Base-by-base conservation (phyloP, 495 filamentous ascomycete genomes). In the Lasiosphaeria ovina region DNA sequence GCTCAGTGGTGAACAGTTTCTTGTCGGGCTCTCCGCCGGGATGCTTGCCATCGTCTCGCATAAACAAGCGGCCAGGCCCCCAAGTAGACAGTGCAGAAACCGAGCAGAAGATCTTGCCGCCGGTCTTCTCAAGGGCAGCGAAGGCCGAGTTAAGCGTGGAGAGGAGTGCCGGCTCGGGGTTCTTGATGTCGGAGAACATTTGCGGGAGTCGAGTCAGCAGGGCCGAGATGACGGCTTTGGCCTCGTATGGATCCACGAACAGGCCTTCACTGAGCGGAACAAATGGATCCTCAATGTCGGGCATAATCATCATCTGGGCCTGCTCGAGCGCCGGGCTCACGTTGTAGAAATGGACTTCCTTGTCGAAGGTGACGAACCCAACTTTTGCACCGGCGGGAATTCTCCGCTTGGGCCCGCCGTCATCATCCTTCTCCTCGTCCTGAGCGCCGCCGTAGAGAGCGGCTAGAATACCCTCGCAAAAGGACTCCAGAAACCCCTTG, bases 301-400 rank as follows among this genome's bases (percentile, higher is more conserved):
- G 90, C 92, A 98, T 96, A 16, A 98, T 92, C 79, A 98, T 85
- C 93, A 98, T 97, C 68, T 99, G 94, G 5, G 94, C 90, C 76
- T 91, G 86, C 52, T 96, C 90, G 34, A 97, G 76, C 35, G 84
- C 77, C 17, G 91, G 76, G 68, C 87, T 90, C 66, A 95, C 85
- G 68, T 97, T 97, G 79, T 97, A 99, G 69, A 97, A 99, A 66
- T 99, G 94, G 35, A 98, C 87, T 64, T 96, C 91, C 71, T 89
- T 91, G 76, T 97, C 93, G 72, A 87, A 99, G 3, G 94, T 97
- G 64, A 96, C 87, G 72, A 99, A 96, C 50, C 93, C 95, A 51
- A 99, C 85, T 77, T 91, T 96, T 24, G 91, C 83, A 4, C 91
- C 93, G 16, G 81, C 72, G 0, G 95, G 90, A 53, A 97, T 79